A percentile compares a stretch with the other conserved stretches of the same genome.
These are phyloP conservation scores for Wallacemonas sp. DNA, from an alignment of 208 protist species.

Conservation along the genomic window DNA sequence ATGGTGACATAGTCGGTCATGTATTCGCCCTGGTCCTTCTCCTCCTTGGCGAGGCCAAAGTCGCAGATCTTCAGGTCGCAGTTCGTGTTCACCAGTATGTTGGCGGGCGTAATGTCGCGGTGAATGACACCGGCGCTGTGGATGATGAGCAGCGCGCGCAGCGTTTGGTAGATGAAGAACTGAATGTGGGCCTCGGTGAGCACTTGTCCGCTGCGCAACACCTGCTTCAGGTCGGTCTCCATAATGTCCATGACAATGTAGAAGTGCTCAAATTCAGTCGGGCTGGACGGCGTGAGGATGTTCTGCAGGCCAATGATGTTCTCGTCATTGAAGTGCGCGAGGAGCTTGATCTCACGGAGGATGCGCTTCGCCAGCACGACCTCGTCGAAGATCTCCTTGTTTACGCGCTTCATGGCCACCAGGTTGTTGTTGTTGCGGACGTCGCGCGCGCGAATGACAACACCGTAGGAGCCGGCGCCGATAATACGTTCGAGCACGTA, in stretches of 20 bases:
- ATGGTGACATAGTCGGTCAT: slow-evolving; percentile 96
- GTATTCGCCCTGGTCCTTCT: slow-evolving; percentile 84
- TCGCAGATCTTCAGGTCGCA: slow-evolving; percentile 97
- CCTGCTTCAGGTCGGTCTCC: slow-evolving; percentile 96
- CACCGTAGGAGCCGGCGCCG: slow-evolving; percentile 90
- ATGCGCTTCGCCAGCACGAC: slow-evolving; percentile 92
- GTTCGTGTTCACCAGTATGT: slow-evolving; percentile 96
- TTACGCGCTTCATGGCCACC: slow-evolving; percentile 95
- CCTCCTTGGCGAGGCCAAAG: slow-evolving; percentile 93
- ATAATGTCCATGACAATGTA: slow-evolving; percentile 97
- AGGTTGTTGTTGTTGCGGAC: slow-evolving; percentile 60
- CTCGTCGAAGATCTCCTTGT: slow-evolving; percentile 95
- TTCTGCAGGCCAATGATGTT: slow-evolving; percentile 92
- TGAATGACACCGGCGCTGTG: slow-evolving; percentile 95
- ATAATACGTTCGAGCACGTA: slow-evolving; percentile 92
- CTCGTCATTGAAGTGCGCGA: slow-evolving; percentile 89
- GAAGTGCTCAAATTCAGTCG: slow-evolving; percentile 84
- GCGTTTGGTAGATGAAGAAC: slow-evolving; percentile 97
- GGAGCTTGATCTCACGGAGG: slow-evolving; percentile 95
- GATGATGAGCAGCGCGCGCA: slow-evolving; percentile 94
- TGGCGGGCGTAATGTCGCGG: slow-evolving; percentile 96
- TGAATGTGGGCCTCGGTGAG: slow-evolving; percentile 94
- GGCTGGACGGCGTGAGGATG: slow-evolving; percentile 75
- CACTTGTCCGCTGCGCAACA: slow-evolving; percentile 90
- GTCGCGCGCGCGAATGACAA: slow-evolving; percentile 88